Base-by-base conservation (phyloP, 2,329 filamentous ascomycete species). In the Pochonia chlamydosporia region DNA sequence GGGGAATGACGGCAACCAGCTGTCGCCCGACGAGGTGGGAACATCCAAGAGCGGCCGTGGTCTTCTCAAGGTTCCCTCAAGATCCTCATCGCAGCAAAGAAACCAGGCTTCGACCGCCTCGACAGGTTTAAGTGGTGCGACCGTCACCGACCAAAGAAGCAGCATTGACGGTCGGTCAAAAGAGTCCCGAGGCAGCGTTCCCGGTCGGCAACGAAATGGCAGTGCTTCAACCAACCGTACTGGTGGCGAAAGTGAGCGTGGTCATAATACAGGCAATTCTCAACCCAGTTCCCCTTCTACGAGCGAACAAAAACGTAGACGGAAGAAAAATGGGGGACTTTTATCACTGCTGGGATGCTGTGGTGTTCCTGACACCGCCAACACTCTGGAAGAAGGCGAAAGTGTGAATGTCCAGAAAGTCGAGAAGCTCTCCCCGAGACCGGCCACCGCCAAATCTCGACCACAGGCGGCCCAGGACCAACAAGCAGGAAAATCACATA, bases 291-390 rank as follows among this genome's bases (percentile, higher is more conserved):
- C 76, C 28, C 75, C 77, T 25, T 69, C 64, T 8, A 68, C 69
- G 44, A 71, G 71, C 45, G 64, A 70, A 30, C 67, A 72, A 49
- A 75, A 74, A 59, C 80, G 79, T 47, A 74, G 72, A 59, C 80
- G 79, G 65, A 78, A 76, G 62, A 74, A 72, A 60, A 72, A 68
- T 45, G 72, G 74, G 49, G 75, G 76, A n/a, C 63, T 82, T 40
- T 63, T 82, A 30, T 70, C 78, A 21, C 75, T 88, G 46, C 71
- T 89, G 49, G 81, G 76, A 50, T 89, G 85, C 68, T 88, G 85
- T 63, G 75, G 73, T 47, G 74, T 81, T 35, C 80, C 82, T 43
- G 82, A 84, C 52, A 74, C 78, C 53, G 74, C 75, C 14, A 76
- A 79, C 52, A 61, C 66, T 5, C 66, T 79, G 42, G 74, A 79